Evolutionary conservation across 257 asterid species (phyloP), one percentile per base, ranked within the genome.

Genomic region (Solanum etuberosum): DNA sequence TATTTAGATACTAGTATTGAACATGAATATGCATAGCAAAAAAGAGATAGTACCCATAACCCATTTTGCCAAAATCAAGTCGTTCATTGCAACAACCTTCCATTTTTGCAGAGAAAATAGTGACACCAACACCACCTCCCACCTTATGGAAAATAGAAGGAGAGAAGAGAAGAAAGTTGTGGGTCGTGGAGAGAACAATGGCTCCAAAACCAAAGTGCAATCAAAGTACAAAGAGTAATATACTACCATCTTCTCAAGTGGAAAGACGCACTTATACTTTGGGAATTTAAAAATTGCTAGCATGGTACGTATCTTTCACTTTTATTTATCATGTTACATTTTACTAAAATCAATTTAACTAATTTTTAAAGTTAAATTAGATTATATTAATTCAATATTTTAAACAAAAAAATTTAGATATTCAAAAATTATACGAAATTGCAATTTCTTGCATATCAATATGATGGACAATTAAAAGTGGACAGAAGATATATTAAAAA

Each of bases 51-150:
- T 91, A 97, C 99, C 99, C 99, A 91, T 93, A 95, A 87, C 98
- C 99, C 99, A 95, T 96, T 96, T 94, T 95, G 90, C 99, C 99
- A 86, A 95, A 97, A 89, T 96, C 95, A 46, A 91, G 98, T 71
- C 99, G 97, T 89, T 94, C 98, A 91, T 87, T 85, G 57, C 94
- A 91, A 91, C 59, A 90, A 88, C 91, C 96, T 87, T 94, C 99
- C 99, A 97, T 95, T 40, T 91, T 83, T 83, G 88, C 88, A 73
- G 88, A 59, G 88, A 83, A 70, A 16, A 74, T 20, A 42, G 38
- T 63, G 35, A 29, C 87, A 85, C 18, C 83, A 38, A 7, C 68
- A 85, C 87, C 82, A 88, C 82, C 83, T 48, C 87, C 71, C 54
- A 85, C 40, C 34, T 83, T 81, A 86, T 48, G 78, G 74, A 68